Base-by-base conservation (phyloP, 2,329 filamentous ascomycete genomes). In the Colletotrichum tofieldiae region DNA sequence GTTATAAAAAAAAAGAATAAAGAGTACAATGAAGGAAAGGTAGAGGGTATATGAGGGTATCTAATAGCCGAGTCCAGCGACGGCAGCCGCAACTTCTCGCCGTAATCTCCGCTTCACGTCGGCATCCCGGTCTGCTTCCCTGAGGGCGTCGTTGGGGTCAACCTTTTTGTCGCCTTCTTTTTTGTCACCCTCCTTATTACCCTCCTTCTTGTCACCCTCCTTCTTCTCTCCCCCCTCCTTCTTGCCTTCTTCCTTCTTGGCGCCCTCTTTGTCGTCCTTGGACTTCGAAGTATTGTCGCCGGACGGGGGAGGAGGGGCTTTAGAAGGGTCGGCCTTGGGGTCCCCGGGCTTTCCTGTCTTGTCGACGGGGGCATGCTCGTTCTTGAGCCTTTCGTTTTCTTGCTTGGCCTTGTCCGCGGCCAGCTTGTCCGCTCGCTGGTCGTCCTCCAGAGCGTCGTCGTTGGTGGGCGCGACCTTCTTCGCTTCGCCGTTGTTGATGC, bases 31-130 rank as follows among this genome's bases (percentile, higher is more conserved):
- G n/a, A 26, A 14, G 6, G 41, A 54, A 37, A 68, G 39, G 37
- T 16, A 55, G 26, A n/a, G 37, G 49, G 41, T 51, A 43, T 54
- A 39, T 26, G 18, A 26, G 45, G 29, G 16, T 45, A 39, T 60
- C 64, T 62, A 74, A 52, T 73, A 74, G 49, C 72, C 72, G 11
- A 73, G 35, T 43, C 70, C 73, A 32, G 59, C 73, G 16, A 73
- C 49, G 20, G 73, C 73, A 6, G 63, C 65, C 9, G 37, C 47
- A 1, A 73, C 62, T 23, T 74, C 73, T 14, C 71, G 73, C 39
- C 58, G 66, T 52, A 74, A 51, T 41, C 58, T 71, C 52, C 66
- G 66, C 61, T 71, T 72, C 16, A 63, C 65, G 26, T 61, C 35
- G 5, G 65, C 55, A 43, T 59, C 47, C n/a, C 32, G 45, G 39